Evolutionary conservation across 345 rosid species (phyloP).

Genomic region (Trapa incisa): DNA sequence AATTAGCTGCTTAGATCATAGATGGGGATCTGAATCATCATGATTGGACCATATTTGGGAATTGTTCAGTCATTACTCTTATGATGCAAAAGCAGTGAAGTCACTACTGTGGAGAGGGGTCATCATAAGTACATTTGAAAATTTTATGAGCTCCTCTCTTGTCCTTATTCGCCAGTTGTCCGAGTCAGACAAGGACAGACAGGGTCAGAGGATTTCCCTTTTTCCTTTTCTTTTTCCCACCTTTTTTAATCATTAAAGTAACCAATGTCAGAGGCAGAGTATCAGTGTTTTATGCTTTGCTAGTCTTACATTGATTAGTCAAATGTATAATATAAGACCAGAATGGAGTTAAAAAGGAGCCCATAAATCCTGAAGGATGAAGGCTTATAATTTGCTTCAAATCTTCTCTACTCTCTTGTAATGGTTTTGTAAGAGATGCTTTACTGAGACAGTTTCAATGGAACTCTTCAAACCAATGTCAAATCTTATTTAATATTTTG

Average conservation of each 20-base stretch:
- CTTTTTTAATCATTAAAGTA: neutral
- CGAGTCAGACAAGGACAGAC: neutral
- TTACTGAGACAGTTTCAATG: neutral
- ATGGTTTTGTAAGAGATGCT: too few relatives aligned
- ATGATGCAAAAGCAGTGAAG: neutral
- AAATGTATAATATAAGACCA: too few relatives aligned
- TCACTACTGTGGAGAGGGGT: slow-evolving; percentile 1
- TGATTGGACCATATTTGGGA: neutral
- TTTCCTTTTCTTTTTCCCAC: too few relatives aligned
- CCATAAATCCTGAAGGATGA: too few relatives aligned
- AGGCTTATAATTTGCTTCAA: neutral
- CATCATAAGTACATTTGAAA: slow-evolving; percentile 3
- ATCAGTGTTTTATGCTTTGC: too few relatives aligned
- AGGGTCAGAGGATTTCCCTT: neutral
- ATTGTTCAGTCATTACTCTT: neutral
- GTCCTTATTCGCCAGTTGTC: slow-evolving; percentile 6
- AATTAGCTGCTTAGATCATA: too few relatives aligned
- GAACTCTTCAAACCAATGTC: neutral
- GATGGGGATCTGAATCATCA: too few relatives aligned
- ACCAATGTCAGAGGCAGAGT: neutral
- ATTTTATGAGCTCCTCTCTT: slow-evolving; percentile 6
- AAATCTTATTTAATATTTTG: neutral
- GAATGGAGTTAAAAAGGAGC: too few relatives aligned
- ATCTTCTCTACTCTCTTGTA: neutral
- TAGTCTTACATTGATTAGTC: too few relatives aligned